Conservation (phyloP, 2,329 filamentous ascomycete species). For the Decorospora gaudefroyi region DNA sequence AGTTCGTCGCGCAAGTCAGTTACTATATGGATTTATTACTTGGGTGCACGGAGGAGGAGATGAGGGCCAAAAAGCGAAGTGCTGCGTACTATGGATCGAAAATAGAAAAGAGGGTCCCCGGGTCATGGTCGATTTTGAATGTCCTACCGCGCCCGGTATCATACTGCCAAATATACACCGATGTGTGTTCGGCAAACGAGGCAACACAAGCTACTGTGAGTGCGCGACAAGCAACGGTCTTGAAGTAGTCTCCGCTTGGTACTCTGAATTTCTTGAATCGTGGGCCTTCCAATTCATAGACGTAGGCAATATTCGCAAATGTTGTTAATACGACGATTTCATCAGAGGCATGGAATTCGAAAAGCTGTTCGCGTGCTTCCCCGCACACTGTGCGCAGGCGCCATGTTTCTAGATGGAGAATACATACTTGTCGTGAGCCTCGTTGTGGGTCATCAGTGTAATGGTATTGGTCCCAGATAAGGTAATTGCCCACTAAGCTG, state of each 20-base stretch:
- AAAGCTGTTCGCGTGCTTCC: conserved; percentile 31
- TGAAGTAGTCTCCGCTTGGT: conserved; percentile 4
- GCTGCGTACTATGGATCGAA: conserved; percentile 2
- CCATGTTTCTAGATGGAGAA: conserved; percentile 34
- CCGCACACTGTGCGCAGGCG: conserved; percentile 12
- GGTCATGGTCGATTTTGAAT: conserved; percentile 21
- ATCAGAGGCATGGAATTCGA: conserved; percentile 23
- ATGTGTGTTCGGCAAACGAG: not conserved
- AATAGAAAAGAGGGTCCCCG: not conserved
- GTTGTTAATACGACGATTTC: conserved; percentile 32
- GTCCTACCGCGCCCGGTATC: conserved; percentile 29
- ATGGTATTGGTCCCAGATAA: conserved; percentile 11
- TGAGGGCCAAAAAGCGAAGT: too few species aligned
- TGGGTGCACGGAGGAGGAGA: too few species aligned
- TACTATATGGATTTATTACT: too few species aligned
- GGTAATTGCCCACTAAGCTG: not conserved
- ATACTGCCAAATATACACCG: conserved; percentile 39
- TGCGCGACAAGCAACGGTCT: conserved; percentile 21
- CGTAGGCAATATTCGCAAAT: conserved; percentile 22
- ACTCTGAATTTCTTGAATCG: conserved; percentile 31
- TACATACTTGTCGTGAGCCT: conserved; percentile 12
- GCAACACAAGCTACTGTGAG: conserved; percentile 32
- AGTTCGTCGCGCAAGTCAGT: too few species aligned
- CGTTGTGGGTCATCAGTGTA: too few species aligned
- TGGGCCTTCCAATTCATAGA: conserved; percentile 21